Conservation (phyloP, 257 asterid species). For the Ehretia macrophylla region DNA sequence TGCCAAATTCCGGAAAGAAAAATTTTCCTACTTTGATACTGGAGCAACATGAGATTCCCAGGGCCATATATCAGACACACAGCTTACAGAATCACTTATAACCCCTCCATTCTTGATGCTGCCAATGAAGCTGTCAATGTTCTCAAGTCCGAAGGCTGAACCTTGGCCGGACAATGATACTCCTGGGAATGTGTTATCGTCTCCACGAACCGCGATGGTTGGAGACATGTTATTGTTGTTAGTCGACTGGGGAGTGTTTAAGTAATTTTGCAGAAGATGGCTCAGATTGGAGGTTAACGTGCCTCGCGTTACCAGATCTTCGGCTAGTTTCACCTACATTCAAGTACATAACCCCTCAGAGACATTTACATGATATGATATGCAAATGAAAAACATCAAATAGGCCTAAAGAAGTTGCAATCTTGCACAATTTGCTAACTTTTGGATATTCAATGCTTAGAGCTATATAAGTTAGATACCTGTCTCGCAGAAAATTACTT, state of each 20-base stretch:
- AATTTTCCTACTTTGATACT: conserved; percentile 36
- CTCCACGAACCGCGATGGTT: conserved; percentile 26
- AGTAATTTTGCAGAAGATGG: conserved; percentile 69
- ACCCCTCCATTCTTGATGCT: conserved; percentile 34
- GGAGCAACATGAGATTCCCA: conserved; percentile 58
- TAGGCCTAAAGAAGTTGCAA: too few species aligned
- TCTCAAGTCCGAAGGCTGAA: conserved; percentile 20
- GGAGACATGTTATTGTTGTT: conserved; percentile 34
- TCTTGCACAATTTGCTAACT: too few species aligned
- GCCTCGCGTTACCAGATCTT: conserved; percentile 80
- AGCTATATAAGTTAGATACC: too few species aligned
- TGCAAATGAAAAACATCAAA: too few species aligned
- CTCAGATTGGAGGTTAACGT: conserved; percentile 66
- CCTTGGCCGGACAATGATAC: conserved; percentile 24
- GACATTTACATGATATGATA: too few species aligned
- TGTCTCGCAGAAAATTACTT: too few species aligned
- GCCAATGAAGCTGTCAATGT: conserved; percentile 28
- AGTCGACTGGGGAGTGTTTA: conserved; percentile 49
- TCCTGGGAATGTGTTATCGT: conserved; percentile 27
- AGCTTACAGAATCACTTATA: conserved; percentile 26
- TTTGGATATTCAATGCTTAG: too few species aligned
- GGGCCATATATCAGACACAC: conserved; percentile 49
- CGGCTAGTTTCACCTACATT: conserved; percentile 79
- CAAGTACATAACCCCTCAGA: background rate
- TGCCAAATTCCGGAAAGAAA: too few species aligned